A percentile compares a stretch with the other conserved stretches of the same genome.
Conservation (phyloP, 768 basidiomycete genomes). For the Gloeophyllum trabeum region DNA sequence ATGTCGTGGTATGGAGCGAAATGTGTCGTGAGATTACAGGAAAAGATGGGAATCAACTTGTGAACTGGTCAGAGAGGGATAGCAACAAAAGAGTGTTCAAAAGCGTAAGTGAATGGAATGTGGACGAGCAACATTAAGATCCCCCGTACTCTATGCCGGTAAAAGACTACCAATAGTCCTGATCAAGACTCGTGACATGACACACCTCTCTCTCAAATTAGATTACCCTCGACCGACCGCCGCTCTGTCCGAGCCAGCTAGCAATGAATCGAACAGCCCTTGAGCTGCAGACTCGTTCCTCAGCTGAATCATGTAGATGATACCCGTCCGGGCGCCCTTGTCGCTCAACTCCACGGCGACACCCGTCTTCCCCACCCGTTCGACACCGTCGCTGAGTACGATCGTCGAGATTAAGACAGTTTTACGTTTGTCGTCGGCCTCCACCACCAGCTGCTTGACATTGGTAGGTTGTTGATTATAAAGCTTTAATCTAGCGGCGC, state of each 20-base stretch:
- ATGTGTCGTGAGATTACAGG: no score
- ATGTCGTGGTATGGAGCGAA: no score
- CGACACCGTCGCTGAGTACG: constrained; percentile 91
- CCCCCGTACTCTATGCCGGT: no score
- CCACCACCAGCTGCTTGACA: constrained; percentile 93
- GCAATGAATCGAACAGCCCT: constrained; percentile 75
- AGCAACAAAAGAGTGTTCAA: no score
- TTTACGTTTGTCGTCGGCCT: constrained; percentile 68
- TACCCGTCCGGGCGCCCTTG: constrained; percentile 82
- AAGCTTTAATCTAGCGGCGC: constrained; percentile 76
- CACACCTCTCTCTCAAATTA: no score
- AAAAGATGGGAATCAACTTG: no score
- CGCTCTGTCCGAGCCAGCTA: constrained; percentile 78
- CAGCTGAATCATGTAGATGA: constrained; percentile 95
- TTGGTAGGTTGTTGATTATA: constrained; percentile 81
- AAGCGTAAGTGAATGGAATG: no score
- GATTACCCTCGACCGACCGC: constrained; percentile 2
- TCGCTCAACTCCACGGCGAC: constrained; percentile 94
- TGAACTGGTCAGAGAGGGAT: no score
- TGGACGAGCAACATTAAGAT: no score
- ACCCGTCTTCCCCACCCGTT: constrained; percentile 97
- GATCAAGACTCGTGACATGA: no score
- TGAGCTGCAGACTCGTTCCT: constrained; percentile 81
- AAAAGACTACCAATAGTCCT: no score
- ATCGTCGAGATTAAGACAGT: constrained; percentile 88